A percentile compares a stretch with the other conserved stretches of the same genome.
These are phyloP conservation scores for Rhodotorula graminis DNA, from an alignment of 768 basidiomycete genomes.

Conservation along the genomic window DNA sequence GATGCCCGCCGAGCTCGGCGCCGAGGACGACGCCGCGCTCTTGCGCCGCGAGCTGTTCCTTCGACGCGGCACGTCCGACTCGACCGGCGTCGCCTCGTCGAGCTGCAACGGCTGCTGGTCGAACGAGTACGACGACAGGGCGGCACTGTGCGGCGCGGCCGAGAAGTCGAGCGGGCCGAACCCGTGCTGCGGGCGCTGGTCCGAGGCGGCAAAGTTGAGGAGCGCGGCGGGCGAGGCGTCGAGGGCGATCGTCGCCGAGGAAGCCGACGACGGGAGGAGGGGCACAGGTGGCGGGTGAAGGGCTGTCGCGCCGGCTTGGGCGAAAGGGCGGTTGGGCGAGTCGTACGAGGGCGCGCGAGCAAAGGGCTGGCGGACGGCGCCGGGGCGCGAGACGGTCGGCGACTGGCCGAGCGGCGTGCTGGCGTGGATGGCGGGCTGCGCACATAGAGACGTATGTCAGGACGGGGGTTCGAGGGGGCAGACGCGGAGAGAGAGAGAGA, in stretches of 20 bases:
- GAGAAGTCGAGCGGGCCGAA: slow-evolving; percentile 26
- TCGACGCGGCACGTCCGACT: not conserved
- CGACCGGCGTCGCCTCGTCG: not conserved
- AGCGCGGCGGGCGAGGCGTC: slow-evolving; percentile 21
- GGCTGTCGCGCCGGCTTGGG: not conserved
- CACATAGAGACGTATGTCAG: not conserved
- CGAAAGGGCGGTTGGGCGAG: slow-evolving; percentile 23
- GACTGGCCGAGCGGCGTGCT: not conserved
- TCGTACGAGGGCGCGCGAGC: not conserved
- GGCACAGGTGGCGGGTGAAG: not conserved
- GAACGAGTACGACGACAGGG: not conserved
- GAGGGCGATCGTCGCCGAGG: slow-evolving; percentile 3
- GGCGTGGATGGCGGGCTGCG: not conserved
- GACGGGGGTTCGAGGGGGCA: not conserved
- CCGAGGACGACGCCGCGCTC: slow-evolving; percentile 7
- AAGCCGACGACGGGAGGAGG: slow-evolving; percentile 15
- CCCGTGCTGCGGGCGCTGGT: not conserved
- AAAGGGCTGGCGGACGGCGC: not conserved
- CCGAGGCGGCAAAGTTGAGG: slow-evolving; percentile 17
- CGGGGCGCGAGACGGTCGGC: slow-evolving; percentile 9
- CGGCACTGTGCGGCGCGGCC: not conserved
- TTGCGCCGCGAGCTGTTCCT: slow-evolving; percentile 4
- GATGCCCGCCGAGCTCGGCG: slow-evolving; percentile 18
- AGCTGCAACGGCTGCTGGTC: not conserved
- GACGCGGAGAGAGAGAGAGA: not conserved